phyloP scores from a whole-genome alignment of 345 rosid species.

The Camelina hispida region DNA sequence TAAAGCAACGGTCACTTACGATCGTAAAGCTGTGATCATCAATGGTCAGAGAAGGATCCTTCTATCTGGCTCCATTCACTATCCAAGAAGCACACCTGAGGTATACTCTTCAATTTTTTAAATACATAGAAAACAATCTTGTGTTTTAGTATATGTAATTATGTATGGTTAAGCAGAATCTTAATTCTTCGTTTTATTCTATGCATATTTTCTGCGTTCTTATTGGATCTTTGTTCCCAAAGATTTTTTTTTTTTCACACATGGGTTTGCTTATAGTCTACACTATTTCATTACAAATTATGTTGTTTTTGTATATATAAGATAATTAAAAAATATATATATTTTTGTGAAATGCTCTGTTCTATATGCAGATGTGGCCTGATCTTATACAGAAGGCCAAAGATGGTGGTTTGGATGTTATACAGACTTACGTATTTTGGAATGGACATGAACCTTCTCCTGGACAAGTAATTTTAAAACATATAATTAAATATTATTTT shows the following conservation, averaged over 20 bases:
- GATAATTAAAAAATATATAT: neutral
- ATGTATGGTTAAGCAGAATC: neutral
- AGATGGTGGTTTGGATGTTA: conserved; percentile 83
- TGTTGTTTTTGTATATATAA: neutral
- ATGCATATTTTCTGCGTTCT: conserved; percentile 1
- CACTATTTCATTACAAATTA: neutral
- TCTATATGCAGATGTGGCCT: conserved; percentile 74
- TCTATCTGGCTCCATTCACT: conserved; percentile 68
- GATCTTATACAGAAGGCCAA: conserved; percentile 72
- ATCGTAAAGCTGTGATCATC: conserved; percentile 58
- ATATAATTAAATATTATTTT: neutral
- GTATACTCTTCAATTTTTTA: conserved; percentile 26
- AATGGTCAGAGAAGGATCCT: conserved; percentile 59
- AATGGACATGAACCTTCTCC: conserved; percentile 57
- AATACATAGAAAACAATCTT: neutral
- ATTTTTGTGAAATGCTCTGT: conserved; percentile 15
- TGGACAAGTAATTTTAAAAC: conserved; percentile 36
- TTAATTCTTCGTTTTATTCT: neutral
- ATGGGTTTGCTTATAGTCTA: conserved; percentile 24
- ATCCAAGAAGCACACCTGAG: conserved; percentile 69
- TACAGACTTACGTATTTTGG: conserved; percentile 91
- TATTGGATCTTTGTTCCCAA: neutral
- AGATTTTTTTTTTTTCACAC: neutral
- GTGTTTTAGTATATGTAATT: neutral
- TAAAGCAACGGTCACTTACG: conserved; percentile 47